Conservation (phyloP, 2,329 filamentous ascomycete species). For the Sphaerostilbella broomeana region DNA sequence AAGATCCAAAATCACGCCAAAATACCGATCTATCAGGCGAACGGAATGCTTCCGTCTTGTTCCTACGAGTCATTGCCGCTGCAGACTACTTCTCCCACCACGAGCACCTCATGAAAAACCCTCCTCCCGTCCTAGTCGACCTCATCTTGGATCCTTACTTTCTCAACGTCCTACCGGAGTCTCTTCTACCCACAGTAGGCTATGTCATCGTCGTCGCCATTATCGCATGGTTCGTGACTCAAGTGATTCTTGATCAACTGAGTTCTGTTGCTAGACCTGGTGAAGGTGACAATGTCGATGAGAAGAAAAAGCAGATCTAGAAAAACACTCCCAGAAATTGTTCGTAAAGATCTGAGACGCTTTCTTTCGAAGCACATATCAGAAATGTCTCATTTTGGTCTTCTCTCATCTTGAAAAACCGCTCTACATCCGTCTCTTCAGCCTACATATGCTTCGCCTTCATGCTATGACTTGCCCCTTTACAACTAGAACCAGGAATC, state of each 20-base stretch:
- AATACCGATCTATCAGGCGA: not conserved
- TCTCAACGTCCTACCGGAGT: conserved; percentile 70
- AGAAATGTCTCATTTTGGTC: too few species aligned
- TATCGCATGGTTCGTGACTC: conserved; percentile 38
- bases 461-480: too few species aligned
- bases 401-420: too few species aligned
- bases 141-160: conserved; percentile 81
- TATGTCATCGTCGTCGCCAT: conserved; percentile 62
- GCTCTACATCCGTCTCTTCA: not conserved
- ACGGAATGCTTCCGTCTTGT: conserved; percentile 46
- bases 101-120: conserved; percentile 63
- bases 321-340: too few species aligned
- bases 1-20: not conserved
- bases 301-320: conserved; percentile 34
- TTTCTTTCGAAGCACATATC: too few species aligned
- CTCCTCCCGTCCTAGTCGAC: conserved; percentile 71
- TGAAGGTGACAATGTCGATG: conserved; percentile 17
- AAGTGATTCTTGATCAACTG: conserved; percentile 24
- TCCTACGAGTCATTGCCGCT: conserved; percentile 67
- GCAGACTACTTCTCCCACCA: conserved; percentile 83
- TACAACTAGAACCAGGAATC: too few species aligned
- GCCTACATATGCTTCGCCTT: not conserved
- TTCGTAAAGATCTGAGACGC: not conserved
- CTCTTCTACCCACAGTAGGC: conserved; percentile 62
- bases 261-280: conserved; percentile 20